Base-by-base conservation (phyloP, 1,284 basidiomycete species). In the Heterobasidion annosum region DNA sequence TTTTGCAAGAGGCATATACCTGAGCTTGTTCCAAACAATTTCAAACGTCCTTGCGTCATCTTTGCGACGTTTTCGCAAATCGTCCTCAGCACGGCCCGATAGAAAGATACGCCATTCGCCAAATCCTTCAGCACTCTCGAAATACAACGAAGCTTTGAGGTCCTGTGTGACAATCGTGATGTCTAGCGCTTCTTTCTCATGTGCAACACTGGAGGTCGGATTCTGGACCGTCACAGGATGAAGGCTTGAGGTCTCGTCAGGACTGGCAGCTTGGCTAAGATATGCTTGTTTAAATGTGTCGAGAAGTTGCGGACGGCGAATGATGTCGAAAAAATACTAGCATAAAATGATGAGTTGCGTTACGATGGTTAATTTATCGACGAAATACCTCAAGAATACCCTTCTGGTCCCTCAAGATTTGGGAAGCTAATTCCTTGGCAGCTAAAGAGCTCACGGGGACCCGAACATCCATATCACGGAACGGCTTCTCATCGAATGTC, bases 11-110 rank as follows among this genome's bases (percentile, higher is more conserved):
- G 25, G 18, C 25, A 59, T 63, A 10, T 48, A 81, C 82, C 71
- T 76, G 60, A 85, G 82, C 62, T 85, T 83, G 66, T 81, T 83
- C 48, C 81, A 59, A 15, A 79, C 69, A 46, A 77, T 78, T 12
- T 62, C 61, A 57, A 78, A 80, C 33, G 69, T 67, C 25, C 70
- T 72, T n/a, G 55, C 59, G 51, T 79, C 72, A 15, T 67, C 65
- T 49, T 69, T 70, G 1, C 69, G 70, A 8, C 69, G 60, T 25
- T 71, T 67, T 2, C 76, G 72, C 4, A 82, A 61, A 51, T 76
- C 69, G 16, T 65, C 65, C 37, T 73, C 70, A 1, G 75, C 79
- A 5, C 72, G 65, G 0, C 66, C 72, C 1, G 74, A 73, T 10
- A 82, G 71, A 9, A 78, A 64, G 53, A 82, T 74, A 0, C 67